Conservation (phyloP, 1,139 yeast species). For the Pichia sp. region DNA sequence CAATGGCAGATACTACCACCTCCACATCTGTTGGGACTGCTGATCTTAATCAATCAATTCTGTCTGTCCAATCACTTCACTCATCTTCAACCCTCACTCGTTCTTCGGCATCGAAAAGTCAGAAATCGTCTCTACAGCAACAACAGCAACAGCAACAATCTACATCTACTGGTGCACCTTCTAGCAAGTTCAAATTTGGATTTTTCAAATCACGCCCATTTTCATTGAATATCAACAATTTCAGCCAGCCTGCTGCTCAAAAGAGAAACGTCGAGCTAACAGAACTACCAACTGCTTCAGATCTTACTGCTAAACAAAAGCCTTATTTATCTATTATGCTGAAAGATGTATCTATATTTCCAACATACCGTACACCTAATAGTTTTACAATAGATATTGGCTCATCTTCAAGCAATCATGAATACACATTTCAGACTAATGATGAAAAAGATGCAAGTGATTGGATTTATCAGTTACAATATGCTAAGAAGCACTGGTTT, state of each 20-base stretch:
- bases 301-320: constrained; percentile 38
- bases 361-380: constrained; percentile 48
- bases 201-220: constrained; percentile 45
- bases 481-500: constrained; percentile 56
- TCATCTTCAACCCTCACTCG: background rate
- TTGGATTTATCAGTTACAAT: constrained; percentile 60
- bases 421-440: constrained; percentile 66
- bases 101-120: background rate
- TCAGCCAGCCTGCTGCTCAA: constrained; percentile 35
- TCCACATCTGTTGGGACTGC: background rate
- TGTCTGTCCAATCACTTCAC: background rate
- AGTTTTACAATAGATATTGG: constrained; percentile 58
- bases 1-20: background rate
- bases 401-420: constrained; percentile 46
- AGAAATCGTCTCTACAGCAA: background rate
- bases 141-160: background rate
- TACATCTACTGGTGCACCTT: background rate
- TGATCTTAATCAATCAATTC: background rate
- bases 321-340: constrained; percentile 57
- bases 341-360: constrained; percentile 48
- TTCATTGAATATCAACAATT: constrained; percentile 38
- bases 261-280: constrained; percentile 50
- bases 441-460: constrained; percentile 63
- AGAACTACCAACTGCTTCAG: constrained; percentile 57
- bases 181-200: constrained; percentile 28